These are phyloP conservation scores for Russula brevipes DNA, from an alignment of 768 basidiomycete genomes.

Conservation along the genomic window DNA sequence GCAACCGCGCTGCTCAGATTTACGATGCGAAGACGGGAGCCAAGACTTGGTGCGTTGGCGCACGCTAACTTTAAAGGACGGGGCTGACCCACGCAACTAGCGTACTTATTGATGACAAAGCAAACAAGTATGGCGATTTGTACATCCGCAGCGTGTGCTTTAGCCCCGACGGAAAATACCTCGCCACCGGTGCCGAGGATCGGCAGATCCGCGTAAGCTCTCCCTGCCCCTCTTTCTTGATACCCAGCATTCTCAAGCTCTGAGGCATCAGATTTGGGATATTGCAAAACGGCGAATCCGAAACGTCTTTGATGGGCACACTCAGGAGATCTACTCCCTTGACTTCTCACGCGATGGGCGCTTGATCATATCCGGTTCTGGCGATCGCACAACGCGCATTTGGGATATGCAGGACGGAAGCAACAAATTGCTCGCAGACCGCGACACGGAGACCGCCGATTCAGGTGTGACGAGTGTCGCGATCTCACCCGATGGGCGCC, in stretches of 20 bases:
- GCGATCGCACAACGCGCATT: conserved; percentile 60
- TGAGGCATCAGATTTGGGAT: conserved; percentile 73
- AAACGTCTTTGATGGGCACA: conserved; percentile 81
- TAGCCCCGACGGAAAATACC: conserved; percentile 62
- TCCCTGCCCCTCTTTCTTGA: background rate
- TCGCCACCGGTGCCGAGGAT: conserved; percentile 87
- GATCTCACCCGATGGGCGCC: conserved; percentile 53
- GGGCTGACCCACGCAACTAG: conserved; percentile 34
- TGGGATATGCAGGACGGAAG: conserved; percentile 52
- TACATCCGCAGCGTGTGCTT: conserved; percentile 88
- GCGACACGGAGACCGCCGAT: conserved; percentile 48
- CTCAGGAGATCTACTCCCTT: conserved; percentile 90
- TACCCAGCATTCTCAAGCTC: background rate
- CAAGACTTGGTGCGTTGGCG: conserved; percentile 66
- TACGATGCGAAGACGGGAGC: conserved; percentile 85
- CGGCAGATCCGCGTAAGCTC: conserved; percentile 75
- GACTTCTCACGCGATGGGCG: conserved; percentile 86
- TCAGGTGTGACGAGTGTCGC: conserved; percentile 58
- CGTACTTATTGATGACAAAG: conserved; percentile 72
- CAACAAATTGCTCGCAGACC: conserved; percentile 43
- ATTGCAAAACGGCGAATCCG: conserved; percentile 75
- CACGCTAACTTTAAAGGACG: background rate
- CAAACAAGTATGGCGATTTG: conserved; percentile 69
- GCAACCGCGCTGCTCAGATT: conserved; percentile 93
- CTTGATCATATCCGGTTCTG: conserved; percentile 84